Base-by-base conservation (phyloP, 768 basidiomycete genomes). In the Trametes cinnabarina region DNA sequence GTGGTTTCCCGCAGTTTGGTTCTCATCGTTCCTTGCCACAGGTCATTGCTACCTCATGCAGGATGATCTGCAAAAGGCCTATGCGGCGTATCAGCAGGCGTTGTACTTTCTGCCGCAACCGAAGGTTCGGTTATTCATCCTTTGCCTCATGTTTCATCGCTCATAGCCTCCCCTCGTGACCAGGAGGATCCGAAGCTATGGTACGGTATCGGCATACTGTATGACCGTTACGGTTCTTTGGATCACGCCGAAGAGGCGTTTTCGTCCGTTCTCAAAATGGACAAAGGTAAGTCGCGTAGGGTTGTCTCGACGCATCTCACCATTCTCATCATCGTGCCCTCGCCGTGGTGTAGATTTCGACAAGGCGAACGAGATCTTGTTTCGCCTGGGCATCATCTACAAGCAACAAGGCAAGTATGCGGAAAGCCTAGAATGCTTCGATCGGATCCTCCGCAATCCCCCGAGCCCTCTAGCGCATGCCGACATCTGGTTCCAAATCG, bases 401-500 rank as follows among this genome's bases (percentile, higher is more conserved):
- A 98, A 99, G 76, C 96, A 98, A 69, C 96, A 98, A 70, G 87
- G 90, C 66, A 98, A 98, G 75, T 98, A 93, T 65, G 77, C 84
- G 2, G 90, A 94, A 12, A 90, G 87, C 11, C 80, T 99, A 3
- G 82, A 83, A 52, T 98, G 97, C 75, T 98, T 98, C 77, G 92
- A 95, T 68, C 92, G 92, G 69, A 98, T 99, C 62, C 86, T 98
- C 51, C 90, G 91, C 61, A 95, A 92, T 68, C 97, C 97, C 3
- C 97, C 96, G 32, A 88, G 86, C 62, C 97, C 97, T 2, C 86
- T 99, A 30, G 96, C 95, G 15, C 91, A 95, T 65, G 91, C 94
- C 55, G 97, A 99, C 65, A 98, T 99, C 63, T 98, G 95, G 94
- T 98, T 98, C 84, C 97, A 99, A 75, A 97, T 99, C 60, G 97